Evolutionary conservation across 78 protist species (phyloP), one percentile per base, ranked within the genome.

Genomic region (Guillardia theta): DNA sequence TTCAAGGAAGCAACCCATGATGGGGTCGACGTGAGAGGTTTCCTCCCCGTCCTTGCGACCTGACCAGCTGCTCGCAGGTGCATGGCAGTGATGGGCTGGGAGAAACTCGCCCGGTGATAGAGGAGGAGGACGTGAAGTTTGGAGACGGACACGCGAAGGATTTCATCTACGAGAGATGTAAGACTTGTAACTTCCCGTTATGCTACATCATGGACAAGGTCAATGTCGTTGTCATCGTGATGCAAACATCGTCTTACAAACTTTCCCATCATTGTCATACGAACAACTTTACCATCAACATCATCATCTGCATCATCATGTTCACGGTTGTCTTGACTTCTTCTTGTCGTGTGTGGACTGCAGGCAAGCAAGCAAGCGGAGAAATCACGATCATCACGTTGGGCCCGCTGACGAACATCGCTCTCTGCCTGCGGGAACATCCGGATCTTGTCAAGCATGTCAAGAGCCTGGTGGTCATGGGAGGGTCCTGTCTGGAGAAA

Each of bases 371-470:
- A 24, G 37, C n/a, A 27, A 70, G 87, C 41, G 90, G 90, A 22
- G 43, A 78, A 48, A 43, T 78, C 50, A 78, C 45, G 50, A 45
- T 78, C 24, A 30, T 78, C 48, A 78, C 90, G 21, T 22, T 78
- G 18, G 90, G 90, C 21, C 90, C 90, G 50, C 90, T 78, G 44
- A 78, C 90, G 30, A 78, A 78, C 90, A 43, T 78, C 50, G 90
- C 90, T 30, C 50, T 21, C 43, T 18, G 44, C 33, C 39, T 78
- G 90, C 10, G 39, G 48, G 39, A 78, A 18, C 90, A 78, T 50
- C 90, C 90, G 10, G 90, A 78, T 19, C 90, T 78, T 1, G 50
- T 43, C 33, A 27, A n/a, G 50, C 48, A 43, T 22, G 90, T 78
- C 48, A 78, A 78, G 90, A 4, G 90, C 10, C 18, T 78, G 50